phyloP scores from a whole-genome alignment of 805 yeast species.

The Ogataea paraovalis region DNA sequence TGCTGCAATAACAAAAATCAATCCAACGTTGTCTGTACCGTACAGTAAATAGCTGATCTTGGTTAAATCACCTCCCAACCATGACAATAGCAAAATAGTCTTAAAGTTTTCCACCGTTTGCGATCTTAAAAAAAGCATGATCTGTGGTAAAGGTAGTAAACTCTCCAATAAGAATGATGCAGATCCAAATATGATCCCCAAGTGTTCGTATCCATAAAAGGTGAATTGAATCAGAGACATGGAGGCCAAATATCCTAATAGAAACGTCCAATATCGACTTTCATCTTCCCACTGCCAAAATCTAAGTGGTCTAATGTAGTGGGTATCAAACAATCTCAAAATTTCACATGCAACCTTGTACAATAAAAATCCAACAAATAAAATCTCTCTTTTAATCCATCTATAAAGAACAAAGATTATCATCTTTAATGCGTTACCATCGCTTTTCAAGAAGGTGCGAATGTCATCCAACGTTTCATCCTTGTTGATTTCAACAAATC shows the following conservation, averaged over 20 bases:
- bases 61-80: conserved; percentile 86
- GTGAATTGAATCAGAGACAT: conserved; percentile 20
- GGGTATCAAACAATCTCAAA: conserved; percentile 65
- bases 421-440: conserved; percentile 7
- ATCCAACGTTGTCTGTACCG: conserved; percentile 69
- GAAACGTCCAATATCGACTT: conserved; percentile 36
- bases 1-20: conserved; percentile 64
- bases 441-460: conserved; percentile 14
- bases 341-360: conserved; percentile 32
- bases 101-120: conserved; percentile 77
- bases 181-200: conserved; percentile 31
- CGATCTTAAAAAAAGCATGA: conserved; percentile 60
- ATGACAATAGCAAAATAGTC: conserved; percentile 65
- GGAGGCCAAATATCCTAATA: conserved; percentile 37
- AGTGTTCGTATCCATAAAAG: conserved; percentile 22
- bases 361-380: conserved; percentile 9
- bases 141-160: conserved; percentile 72
- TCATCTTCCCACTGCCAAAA: conserved; percentile 80
- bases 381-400: conserved; percentile 12
- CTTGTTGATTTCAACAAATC: conserved; percentile 16
- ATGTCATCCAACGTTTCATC: conserved; percentile 7
- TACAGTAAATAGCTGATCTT: conserved; percentile 71
- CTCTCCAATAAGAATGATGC: conserved; percentile 61
- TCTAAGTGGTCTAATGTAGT: conserved; percentile 55
- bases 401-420: conserved; percentile 7